Evolutionary conservation across 2,329 filamentous ascomycete species (phyloP), one percentile per base, ranked within the genome.

Genomic region (Aspergillus glaucus): DNA sequence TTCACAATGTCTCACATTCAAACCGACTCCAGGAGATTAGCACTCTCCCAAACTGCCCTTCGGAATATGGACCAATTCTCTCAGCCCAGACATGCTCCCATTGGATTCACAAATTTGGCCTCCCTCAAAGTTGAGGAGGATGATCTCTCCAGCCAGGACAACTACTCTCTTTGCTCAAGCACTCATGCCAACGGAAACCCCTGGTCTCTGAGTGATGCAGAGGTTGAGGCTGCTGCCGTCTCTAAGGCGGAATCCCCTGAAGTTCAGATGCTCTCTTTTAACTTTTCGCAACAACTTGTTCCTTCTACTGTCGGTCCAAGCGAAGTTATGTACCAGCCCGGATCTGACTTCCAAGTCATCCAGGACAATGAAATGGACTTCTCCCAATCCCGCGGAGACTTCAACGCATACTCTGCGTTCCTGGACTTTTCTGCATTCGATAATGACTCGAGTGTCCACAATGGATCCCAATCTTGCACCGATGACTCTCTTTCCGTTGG

Each of bases 231-330:
- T 56, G 62, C 69, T 47, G 59, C 60, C 45, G 55, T 58, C 34
- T 61, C 62, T 53, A 69, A 72, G 50, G 57, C 58, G 50, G 67
- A 71, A 48, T 65, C 68, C 44, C 65, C 66, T 46, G 66, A 68
- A 55, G 66, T 71, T 51, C 67, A 71, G 51, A 66, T 70, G 64
- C 60, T 71, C 53, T 67, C 68, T 53, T 72, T 69, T 57, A 66
- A 66, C 46, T 63, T 70, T 56, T 68, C 68, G 48, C 68, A 71
- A 42, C 68, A 70, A 48, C 55, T 71, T 39, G 62, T 71, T 57
- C 62, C 68, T 43, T 59, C 64, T 50, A 62, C 65, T 49, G 62
- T 67, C 49, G 67, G 68, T 50, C 64, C 66, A 41, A 62, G 62
- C 55, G 63, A 68, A 59, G 61, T 67, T 50, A 67, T 67, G 60